These are phyloP conservation scores for Heliamphora exappendiculata DNA, from an alignment of 148 eudicot species.

Conservation along the genomic window DNA sequence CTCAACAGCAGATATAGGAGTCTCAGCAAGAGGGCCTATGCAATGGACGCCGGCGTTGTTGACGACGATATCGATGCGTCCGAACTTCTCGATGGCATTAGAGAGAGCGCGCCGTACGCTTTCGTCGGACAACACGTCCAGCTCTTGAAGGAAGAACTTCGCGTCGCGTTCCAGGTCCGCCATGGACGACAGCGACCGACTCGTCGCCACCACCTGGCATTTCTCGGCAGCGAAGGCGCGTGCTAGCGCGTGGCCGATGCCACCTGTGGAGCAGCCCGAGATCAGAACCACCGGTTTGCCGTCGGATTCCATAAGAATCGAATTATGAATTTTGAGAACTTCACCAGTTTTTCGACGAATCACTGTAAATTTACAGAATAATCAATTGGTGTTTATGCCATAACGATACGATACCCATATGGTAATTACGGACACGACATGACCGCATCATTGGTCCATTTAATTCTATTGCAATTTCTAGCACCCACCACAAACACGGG, in stretches of 20 bases:
- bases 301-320: constrained; percentile 14
- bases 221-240: constrained; percentile 58
- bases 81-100: constrained; percentile 46
- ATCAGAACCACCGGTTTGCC: constrained; percentile 53
- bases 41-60: constrained; percentile 87
- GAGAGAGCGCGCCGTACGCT: constrained; percentile 43
- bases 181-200: constrained; percentile 52
- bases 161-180: constrained; percentile 36
- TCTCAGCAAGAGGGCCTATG: constrained; percentile 84
- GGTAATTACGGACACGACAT: too few relatives aligned
- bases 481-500: too few relatives aligned
- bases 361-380: too few relatives aligned
- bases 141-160: constrained; percentile 44
- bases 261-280: constrained; percentile 75
- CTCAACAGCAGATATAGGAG: constrained; percentile 49
- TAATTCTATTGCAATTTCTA: too few relatives aligned
- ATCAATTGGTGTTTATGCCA: too few relatives aligned
- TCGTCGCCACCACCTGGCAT: constrained; percentile 71
- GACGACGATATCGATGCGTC: constrained; percentile 60
- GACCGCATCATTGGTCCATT: too few relatives aligned
- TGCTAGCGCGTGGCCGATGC: constrained; percentile 78
- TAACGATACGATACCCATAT: too few relatives aligned
- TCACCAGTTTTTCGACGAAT: background rate
- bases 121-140: constrained; percentile 62
- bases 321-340: background rate